phyloP scores from a whole-genome alignment of 202 grass and related monocot genomes.

The Panicum virgatum region DNA sequence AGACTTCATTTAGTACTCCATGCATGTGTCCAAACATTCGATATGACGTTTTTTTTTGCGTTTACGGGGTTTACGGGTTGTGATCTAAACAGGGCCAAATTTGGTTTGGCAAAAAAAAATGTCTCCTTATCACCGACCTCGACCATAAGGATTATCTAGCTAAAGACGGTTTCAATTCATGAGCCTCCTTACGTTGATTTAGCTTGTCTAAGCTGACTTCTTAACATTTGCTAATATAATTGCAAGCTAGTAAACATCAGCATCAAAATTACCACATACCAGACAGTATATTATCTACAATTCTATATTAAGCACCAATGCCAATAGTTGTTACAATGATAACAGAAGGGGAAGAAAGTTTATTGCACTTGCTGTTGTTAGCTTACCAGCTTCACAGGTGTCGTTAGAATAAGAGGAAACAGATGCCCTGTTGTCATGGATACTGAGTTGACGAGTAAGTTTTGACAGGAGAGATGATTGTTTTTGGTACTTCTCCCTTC shows the following conservation, averaged over 20 bases:
- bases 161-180: neutral
- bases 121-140: neutral
- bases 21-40: too few relatives aligned
- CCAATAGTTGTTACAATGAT: neutral
- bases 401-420: conserved; percentile 65
- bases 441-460: conserved; percentile 88
- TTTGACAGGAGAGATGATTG: conserved; percentile 94
- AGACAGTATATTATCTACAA: neutral
- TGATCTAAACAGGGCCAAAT: too few relatives aligned
- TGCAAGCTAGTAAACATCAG: neutral
- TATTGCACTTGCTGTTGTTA: conserved; percentile 3
- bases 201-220: too few relatives aligned
- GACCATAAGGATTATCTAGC: neutral
- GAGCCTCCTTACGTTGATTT: neutral
- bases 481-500: conserved; percentile 83
- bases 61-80: too few relatives aligned
- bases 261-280: neutral
- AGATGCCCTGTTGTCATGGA: conserved; percentile 87
- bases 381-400: conserved; percentile 61
- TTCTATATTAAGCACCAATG: neutral
- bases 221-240: neutral
- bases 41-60: too few relatives aligned
- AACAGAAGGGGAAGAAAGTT: neutral
- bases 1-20: too few relatives aligned
- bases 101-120: neutral